Base-by-base conservation (phyloP, 306 rosid species). In the Trifolium repens region DNA sequence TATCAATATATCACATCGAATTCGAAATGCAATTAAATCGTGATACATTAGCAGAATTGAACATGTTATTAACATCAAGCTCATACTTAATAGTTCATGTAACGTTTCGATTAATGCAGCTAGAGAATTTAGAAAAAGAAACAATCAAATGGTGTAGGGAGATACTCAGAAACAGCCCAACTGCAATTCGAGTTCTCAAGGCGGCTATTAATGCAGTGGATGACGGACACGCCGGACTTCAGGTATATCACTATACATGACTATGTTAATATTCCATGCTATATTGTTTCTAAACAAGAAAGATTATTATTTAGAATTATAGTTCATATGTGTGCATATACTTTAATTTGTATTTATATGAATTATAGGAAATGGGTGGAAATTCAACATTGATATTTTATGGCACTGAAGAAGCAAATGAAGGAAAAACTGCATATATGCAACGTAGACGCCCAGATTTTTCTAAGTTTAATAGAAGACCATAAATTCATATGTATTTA, bases 201-300 rank as follows among this genome's bases (percentile, higher is more conserved):
- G 85, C 92, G 14, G 90, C 97, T 82, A 90, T 94, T 76, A 91
- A 91, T 78, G 97, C 96, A 7, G 96, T 89, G 22, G 97, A 91
- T 69, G 97, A 94, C 34, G 97, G 98, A 16, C 97, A 94, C 73
- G 91, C 96, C 26, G 94, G 98, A 57, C 96, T 94, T 52, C 96
- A 91, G 94, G 97, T 91, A 78, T 74, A 60, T 68, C 40, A 55
- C 5, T 0, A 72, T 61, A 74, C 74, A 12, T 7, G 2, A 9
- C 9, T 8, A 42, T 40, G 9, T 40, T 40, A 9, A 40, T 9
- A 40, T 42, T 42, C 12, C 3, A 42, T 42, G 12, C 43, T 39
- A 39, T 39, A 39, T 39, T 0, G 19, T 17, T 17, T 17, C 19
- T 17, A 17, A 17, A 17, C 19, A 0, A 17, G 19, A 17, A 17